These are phyloP conservation scores for Prunus persica DNA, from an alignment of 306 rosid species.

Conservation along the genomic window DNA sequence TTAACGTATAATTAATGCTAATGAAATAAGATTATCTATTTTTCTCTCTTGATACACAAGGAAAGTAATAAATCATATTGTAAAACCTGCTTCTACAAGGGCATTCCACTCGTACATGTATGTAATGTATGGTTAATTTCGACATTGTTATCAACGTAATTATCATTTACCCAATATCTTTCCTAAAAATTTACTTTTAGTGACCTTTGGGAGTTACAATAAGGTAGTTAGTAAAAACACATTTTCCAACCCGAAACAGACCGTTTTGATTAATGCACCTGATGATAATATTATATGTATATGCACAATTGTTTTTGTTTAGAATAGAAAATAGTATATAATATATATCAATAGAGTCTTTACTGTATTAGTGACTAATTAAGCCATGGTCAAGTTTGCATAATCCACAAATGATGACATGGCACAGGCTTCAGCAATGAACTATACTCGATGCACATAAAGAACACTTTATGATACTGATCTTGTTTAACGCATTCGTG, in stretches of 20 bases:
- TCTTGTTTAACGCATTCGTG: not conserved
- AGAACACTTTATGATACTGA: not conserved
- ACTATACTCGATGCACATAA: not conserved
- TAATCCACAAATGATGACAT: not conserved
- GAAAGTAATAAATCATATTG: not conserved
- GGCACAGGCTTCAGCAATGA: not conserved
- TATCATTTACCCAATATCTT: not conserved
- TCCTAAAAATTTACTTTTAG: not conserved
- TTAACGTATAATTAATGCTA: not conserved
- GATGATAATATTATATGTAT: not conserved
- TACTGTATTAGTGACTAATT: not conserved
- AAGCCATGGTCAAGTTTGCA: not conserved
- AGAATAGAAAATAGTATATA: no score
- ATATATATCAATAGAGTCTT: not conserved
- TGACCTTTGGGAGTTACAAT: not conserved
- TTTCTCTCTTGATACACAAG: not conserved
- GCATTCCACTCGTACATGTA: not conserved
- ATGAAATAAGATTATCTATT: not conserved
- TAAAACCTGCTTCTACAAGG: not conserved
- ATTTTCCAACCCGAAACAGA: not conserved
- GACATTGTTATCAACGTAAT: no score
- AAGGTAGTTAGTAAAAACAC: not conserved
- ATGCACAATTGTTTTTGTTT: not conserved
- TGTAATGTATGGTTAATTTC: not conserved
- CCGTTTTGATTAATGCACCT: not conserved